phyloP scores from a whole-genome alignment of 1,284 basidiomycete species.

The Boletus mariae region DNA sequence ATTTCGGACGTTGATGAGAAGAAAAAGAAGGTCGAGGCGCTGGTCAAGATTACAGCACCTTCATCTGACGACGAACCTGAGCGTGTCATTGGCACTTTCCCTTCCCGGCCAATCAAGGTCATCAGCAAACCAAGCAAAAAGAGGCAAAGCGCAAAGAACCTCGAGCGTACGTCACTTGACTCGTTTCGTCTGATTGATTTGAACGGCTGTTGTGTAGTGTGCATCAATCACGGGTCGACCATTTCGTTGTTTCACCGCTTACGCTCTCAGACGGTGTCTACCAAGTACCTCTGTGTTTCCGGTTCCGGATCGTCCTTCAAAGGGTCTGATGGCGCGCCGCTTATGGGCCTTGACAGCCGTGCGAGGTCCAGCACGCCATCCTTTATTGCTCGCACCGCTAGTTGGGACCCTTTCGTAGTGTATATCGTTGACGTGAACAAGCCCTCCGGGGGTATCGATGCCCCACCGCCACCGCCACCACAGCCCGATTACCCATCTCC shows the following conservation, averaged over 20 bases:
- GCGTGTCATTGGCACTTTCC: constrained; percentile 81
- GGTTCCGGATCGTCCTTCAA: constrained; percentile 87
- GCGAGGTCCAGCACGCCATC: constrained; percentile 71
- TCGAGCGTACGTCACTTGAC: constrained; percentile 69
- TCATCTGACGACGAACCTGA: constrained; percentile 73
- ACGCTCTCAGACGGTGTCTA: constrained; percentile 90
- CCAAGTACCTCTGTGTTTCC: constrained; percentile 92
- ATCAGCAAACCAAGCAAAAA: constrained; percentile 98
- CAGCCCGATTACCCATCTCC: constrained; percentile 85
- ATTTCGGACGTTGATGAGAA: constrained; percentile 89
- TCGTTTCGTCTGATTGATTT: constrained; percentile 16
- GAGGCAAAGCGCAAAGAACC: constrained; percentile 88
- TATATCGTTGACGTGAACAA: constrained; percentile 89
- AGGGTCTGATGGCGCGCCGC: constrained; percentile 82
- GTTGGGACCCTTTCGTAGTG: constrained; percentile 93
- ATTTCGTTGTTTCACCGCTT: constrained; percentile 94
- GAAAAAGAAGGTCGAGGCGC: constrained; percentile 88
- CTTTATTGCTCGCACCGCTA: constrained; percentile 80
- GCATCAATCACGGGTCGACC: constrained; percentile 93
- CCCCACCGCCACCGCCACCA: constrained; percentile 72
- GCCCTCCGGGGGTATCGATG: constrained; percentile 69
- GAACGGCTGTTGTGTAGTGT: constrained; percentile 52
- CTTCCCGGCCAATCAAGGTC: constrained; percentile 91
- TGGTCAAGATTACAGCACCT: constrained; percentile 86
- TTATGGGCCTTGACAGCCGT: constrained; percentile 77